phyloP scores from a whole-genome alignment of 2,329 filamentous ascomycete genomes.

The Fusarium caatingaense region DNA sequence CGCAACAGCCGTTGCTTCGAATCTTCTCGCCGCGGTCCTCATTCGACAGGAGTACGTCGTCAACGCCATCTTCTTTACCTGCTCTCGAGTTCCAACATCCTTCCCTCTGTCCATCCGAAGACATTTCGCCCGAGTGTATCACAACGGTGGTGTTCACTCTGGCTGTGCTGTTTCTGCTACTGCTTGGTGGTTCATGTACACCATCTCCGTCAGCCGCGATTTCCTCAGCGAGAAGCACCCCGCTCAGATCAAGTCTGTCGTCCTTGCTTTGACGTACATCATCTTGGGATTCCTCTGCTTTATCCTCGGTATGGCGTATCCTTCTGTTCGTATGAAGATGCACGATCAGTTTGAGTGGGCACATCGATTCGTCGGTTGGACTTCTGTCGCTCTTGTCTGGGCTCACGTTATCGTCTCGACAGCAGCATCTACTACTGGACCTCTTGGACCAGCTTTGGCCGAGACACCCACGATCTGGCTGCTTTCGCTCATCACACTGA shows the following conservation, averaged over 20 bases:
- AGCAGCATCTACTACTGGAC: background rate
- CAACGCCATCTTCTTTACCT: slow-evolving; percentile 57
- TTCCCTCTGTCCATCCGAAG: slow-evolving; percentile 57
- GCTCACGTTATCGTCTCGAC: slow-evolving; percentile 69
- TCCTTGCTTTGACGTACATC: slow-evolving; percentile 44
- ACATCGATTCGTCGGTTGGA: slow-evolving; percentile 76
- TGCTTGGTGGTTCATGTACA: slow-evolving; percentile 54
- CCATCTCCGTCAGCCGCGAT: slow-evolving; percentile 26
- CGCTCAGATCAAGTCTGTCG: slow-evolving; percentile 19
- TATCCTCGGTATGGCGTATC: slow-evolving; percentile 44
- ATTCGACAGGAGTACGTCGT: slow-evolving; percentile 62
- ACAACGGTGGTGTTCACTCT: slow-evolving; percentile 59
- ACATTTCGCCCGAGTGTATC: slow-evolving; percentile 56
- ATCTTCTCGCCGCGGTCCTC: slow-evolving; percentile 56
- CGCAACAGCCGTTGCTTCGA: slow-evolving; percentile 31
- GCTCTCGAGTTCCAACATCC: slow-evolving; percentile 53
- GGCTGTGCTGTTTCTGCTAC: slow-evolving; percentile 55
- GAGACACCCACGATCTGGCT: slow-evolving; percentile 26
- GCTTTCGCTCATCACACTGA: slow-evolving; percentile 14
- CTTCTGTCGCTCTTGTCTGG: slow-evolving; percentile 70
- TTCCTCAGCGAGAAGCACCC: background rate
- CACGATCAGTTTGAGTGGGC: slow-evolving; percentile 75
- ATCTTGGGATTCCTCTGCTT: slow-evolving; percentile 34
- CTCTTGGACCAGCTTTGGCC: slow-evolving; percentile 14
- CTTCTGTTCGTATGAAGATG: slow-evolving; percentile 45